Conservation (phyloP, 805 yeast species). For the Pichia cephalocereana region DNA sequence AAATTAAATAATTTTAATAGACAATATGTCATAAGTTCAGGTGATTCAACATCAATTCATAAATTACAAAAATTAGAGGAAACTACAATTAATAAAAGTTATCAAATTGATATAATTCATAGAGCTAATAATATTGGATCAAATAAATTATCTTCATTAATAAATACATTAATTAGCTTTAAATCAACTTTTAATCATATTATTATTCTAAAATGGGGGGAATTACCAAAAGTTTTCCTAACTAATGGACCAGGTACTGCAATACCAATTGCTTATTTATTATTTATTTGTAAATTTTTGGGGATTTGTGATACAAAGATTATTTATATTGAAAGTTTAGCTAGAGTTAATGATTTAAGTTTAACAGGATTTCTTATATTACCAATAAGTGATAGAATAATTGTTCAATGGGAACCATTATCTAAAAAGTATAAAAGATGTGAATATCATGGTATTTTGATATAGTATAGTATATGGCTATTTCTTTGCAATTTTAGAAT, state of each 20-base stretch:
- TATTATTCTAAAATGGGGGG: background rate
- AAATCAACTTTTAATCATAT: constrained; percentile 13
- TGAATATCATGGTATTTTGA: constrained; percentile 72
- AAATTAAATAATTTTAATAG: constrained; percentile 15
- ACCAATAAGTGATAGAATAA: constrained; percentile 64
- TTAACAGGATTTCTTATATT: constrained; percentile 65
- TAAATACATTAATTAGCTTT: constrained; percentile 27
- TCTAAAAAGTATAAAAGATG: constrained; percentile 42
- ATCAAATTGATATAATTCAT: constrained; percentile 21
- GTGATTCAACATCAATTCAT: constrained; percentile 36
- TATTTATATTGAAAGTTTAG: constrained; percentile 78
- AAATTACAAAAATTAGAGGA: constrained; percentile 32
- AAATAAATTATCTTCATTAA: constrained; percentile 21
- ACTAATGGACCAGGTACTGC: constrained; percentile 80
- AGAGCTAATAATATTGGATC: constrained; percentile 33
- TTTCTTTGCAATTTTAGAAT: background rate
- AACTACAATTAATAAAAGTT: constrained; percentile 10
- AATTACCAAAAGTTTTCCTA: constrained; percentile 26
- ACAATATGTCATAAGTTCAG: constrained; percentile 31
- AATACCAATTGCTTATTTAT: constrained; percentile 54
- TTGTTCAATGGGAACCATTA: constrained; percentile 85
- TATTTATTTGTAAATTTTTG: constrained; percentile 41
- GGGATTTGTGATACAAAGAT: constrained; percentile 46
- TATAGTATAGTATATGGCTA: constrained; percentile 24
- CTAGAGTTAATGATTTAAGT: constrained; percentile 69